Evolutionary conservation across 176 grass and related monocot species (phyloP).

Genomic region (Bonia amplexicaulis): DNA sequence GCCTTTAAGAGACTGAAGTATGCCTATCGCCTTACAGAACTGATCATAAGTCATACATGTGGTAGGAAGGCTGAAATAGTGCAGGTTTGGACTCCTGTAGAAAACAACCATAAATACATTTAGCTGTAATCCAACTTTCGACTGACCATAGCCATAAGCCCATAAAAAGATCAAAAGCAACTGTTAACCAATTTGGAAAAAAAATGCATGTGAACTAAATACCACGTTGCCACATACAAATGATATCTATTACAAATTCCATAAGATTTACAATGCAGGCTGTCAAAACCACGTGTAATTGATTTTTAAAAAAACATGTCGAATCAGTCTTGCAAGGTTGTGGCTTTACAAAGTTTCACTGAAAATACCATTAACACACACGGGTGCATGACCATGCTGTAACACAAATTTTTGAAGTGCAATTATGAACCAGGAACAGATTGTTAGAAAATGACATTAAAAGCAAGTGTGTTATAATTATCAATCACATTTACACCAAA

Average conservation of each 20-base stretch:
- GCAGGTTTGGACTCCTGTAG: constrained; percentile 42
- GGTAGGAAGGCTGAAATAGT: constrained; percentile 54
- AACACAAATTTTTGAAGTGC: background rate
- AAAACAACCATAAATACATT: constrained; percentile 9
- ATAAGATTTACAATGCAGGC: background rate
- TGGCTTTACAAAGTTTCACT: background rate
- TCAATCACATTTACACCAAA: background rate
- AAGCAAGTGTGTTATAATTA: background rate
- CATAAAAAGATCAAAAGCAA: background rate
- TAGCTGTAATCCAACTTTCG: background rate
- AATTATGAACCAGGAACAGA: background rate
- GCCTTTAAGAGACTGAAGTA: constrained; percentile 49
- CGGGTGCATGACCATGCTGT: background rate
- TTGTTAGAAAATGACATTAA: background rate
- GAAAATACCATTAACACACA: background rate
- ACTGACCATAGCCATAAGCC: background rate
- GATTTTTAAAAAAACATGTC: background rate
- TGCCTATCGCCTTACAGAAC: constrained; percentile 37
- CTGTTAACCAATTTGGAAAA: background rate
- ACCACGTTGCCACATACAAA: background rate
- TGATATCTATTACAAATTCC: background rate
- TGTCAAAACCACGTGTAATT: background rate
- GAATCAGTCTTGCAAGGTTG: background rate
- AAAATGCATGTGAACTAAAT: background rate
- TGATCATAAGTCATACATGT: constrained; percentile 25